These are phyloP conservation scores for Aspergillus pseudoglaucus DNA, from an alignment of 2,329 filamentous ascomycete species.

Conservation along the genomic window DNA sequence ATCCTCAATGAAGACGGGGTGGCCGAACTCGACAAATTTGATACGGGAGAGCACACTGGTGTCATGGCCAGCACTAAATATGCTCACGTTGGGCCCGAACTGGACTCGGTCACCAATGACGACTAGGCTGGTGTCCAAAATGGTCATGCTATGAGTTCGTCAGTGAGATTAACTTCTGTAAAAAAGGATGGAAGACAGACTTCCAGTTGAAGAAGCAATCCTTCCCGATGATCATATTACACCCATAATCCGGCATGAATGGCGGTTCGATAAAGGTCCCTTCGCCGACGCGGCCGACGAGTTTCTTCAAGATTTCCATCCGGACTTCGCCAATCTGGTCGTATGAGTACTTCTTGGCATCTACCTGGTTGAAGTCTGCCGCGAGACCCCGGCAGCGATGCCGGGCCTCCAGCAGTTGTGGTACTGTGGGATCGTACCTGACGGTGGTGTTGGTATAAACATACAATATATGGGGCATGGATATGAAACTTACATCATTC, in stretches of 20 bases:
- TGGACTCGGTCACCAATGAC: slow-evolving; percentile 50
- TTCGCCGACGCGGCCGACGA: slow-evolving; percentile 23
- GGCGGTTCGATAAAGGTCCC: slow-evolving; percentile 14
- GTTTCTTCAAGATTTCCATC: slow-evolving; percentile 18
- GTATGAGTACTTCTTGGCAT: slow-evolving; percentile 19
- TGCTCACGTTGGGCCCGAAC: slow-evolving; percentile 48
- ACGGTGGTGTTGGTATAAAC: background rate
- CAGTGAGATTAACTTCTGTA: background rate
- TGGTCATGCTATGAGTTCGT: slow-evolving; percentile 43
- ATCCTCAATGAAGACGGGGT: slow-evolving; percentile 42
- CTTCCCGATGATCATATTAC: slow-evolving; percentile 24
- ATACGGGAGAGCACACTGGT: slow-evolving; percentile 43
- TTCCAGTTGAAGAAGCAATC: slow-evolving; percentile 30
- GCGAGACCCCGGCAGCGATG: slow-evolving; percentile 21
- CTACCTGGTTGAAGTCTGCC: slow-evolving; percentile 24
- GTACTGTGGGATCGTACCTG: slow-evolving; percentile 25
- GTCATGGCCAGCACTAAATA: slow-evolving; percentile 50
- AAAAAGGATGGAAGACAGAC: slow-evolving; percentile 9
- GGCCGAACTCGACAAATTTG: slow-evolving; percentile 46
- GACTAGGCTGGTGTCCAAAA: slow-evolving; percentile 49
- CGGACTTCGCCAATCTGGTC: slow-evolving; percentile 21
- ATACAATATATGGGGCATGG: background rate
- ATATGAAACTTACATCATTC: slow-evolving; percentile 24
- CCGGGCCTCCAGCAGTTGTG: slow-evolving; percentile 21
- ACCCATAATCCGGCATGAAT: slow-evolving; percentile 16